Conservation (phyloP, 129 eudicot species). For the Flaveria bidentis region DNA sequence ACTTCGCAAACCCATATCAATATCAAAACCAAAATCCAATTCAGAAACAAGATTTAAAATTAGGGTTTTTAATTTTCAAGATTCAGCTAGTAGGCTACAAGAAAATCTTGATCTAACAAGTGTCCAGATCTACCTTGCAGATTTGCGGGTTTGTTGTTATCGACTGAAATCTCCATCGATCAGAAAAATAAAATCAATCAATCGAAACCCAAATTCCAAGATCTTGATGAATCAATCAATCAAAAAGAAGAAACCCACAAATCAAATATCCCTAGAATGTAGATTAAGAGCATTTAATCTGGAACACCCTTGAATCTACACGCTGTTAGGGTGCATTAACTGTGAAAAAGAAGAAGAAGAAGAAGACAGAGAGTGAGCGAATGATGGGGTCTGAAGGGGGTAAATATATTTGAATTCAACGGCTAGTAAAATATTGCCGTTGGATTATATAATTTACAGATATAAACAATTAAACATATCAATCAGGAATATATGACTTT, state of each 20-base stretch:
- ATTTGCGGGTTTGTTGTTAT: conserved; percentile 35
- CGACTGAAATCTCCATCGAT: conserved; percentile 38
- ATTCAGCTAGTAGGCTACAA: not conserved
- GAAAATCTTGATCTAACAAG: conserved; percentile 10
- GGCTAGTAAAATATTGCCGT: conserved; percentile 48
- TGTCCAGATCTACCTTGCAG: conserved; percentile 31
- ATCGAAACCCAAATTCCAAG: conserved; percentile 26
- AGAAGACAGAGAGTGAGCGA: conserved; percentile 21
- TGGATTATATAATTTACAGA: conserved; percentile 21
- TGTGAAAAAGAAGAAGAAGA: conserved; percentile 34
- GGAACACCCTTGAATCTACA: conserved; percentile 31
- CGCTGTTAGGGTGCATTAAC: conserved; percentile 30
- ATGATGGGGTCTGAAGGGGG: conserved; percentile 43
- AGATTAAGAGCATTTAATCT: conserved; percentile 38
- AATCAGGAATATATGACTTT: conserved; percentile 25
- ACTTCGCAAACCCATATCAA: not conserved
- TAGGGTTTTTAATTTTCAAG: conserved; percentile 8
- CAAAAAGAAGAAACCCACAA: conserved; percentile 34
- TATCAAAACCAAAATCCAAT: not conserved
- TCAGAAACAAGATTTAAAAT: not conserved
- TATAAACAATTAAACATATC: conserved; percentile 16
- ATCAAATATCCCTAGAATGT: conserved; percentile 25
- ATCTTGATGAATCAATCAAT: conserved; percentile 16
- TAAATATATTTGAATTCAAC: conserved; percentile 45
- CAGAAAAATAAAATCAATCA: conserved; percentile 7